Evolutionary conservation across 192 early-diverging fungal species (phyloP), one percentile per base, ranked within the genome.

Genomic region (Backusella circina): DNA sequence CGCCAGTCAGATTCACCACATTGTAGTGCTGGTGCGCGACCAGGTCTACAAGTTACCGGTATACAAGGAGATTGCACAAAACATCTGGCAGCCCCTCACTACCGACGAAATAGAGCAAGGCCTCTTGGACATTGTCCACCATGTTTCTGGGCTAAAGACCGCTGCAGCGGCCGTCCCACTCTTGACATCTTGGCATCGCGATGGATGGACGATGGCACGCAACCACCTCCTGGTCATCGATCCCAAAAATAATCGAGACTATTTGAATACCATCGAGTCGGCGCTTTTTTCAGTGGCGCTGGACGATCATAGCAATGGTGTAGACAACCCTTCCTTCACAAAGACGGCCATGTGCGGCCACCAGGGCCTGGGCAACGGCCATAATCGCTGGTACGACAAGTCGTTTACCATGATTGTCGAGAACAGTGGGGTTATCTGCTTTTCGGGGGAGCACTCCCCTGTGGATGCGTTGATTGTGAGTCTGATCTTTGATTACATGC

Each of bases 381-480:
- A 88, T 81, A 97, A 97, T 79, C 86, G 96, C 8, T 97, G 96
- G 96, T 95, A 92, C 74, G 96, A 97, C 82, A 97, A 95, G 79
- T 85, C 85, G 7, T 68, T 93, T 21, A 89, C 83, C 16, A 69
- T 94, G 36, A 78, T 88, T 44, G 83, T 95, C 51, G 91, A 92
- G 68, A 88, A 90, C 72, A 93, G 93, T 79, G 96, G 94, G 36
- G 80, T 87, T 10, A 86, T 83, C 26, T 84, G 82, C 5, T 81
- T 89, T 33, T 73, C 88, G 65, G 92, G 92, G 28, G 92, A 93
- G 36, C 79, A 80, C 12, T 80, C 79, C 26, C 79, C 79, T 70
- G 23, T 38, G 0, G 77, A 72, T 71, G 71, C 75, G 23, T 66
- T 79, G 35, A 76, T 67, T 15, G 74, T 69, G 5, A 80, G 79